phyloP scores from a whole-genome alignment of 2,329 filamentous ascomycete species.

The Mariannaea sp. region DNA sequence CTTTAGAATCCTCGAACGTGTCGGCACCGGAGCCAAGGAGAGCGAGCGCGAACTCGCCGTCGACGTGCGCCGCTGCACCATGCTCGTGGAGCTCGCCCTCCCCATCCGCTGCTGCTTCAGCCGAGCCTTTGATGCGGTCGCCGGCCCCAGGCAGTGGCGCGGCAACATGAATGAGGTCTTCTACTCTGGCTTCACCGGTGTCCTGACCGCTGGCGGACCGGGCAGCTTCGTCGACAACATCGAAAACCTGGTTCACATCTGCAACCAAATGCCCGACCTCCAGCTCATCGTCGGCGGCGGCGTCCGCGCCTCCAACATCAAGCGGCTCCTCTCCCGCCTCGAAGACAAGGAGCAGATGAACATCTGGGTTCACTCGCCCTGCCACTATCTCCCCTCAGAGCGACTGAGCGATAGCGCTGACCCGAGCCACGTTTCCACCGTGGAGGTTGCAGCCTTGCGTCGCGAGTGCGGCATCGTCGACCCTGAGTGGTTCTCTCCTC shows the following conservation, averaged over 20 bases:
- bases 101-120: constrained; percentile 58
- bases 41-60: constrained; percentile 35
- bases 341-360: constrained; percentile 7
- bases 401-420: constrained; percentile 9
- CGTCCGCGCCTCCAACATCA: constrained; percentile 50
- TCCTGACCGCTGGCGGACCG: constrained; percentile 59
- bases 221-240: constrained; percentile 49
- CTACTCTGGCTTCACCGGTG: constrained; percentile 52
- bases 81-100: constrained; percentile 48
- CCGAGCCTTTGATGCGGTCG: constrained; percentile 59
- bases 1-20: constrained; percentile 52
- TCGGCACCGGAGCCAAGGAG: neutral
- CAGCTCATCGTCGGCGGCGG: constrained; percentile 60
- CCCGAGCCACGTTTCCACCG: constrained; percentile 34
- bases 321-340: constrained; percentile 31
- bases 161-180: constrained; percentile 43
- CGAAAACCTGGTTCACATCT: constrained; percentile 44
- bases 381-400: constrained; percentile 16
- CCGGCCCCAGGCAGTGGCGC: constrained; percentile 33
- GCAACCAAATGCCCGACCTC: constrained; percentile 39
- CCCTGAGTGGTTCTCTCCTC: constrained; percentile 38
- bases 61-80: constrained; percentile 47
- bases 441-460: constrained; percentile 31
- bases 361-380: constrained; percentile 56
- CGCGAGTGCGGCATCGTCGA: constrained; percentile 30